A percentile compares a stretch with the other conserved stretches of the same genome.
Evolutionary conservation across 1,139 yeast species (phyloP).

Genomic region (Geotrichum cucujoidarum): DNA sequence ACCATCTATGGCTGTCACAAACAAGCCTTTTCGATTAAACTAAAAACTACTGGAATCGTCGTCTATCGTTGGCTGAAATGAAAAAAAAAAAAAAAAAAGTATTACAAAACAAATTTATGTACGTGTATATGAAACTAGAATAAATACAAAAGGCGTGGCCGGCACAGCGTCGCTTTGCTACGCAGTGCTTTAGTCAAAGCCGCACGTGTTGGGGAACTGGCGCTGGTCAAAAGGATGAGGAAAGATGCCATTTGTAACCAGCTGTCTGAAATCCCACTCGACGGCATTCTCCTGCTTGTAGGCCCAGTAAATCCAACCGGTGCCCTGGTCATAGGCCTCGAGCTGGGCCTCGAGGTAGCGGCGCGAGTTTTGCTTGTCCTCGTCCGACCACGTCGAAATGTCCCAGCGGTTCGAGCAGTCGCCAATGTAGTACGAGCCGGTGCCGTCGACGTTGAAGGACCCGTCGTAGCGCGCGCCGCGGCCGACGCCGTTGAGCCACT

Average conservation of each 20-base stretch:
- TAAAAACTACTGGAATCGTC: not conserved
- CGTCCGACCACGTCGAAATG: conserved; percentile 54
- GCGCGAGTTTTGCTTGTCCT: conserved; percentile 55
- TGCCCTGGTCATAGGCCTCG: conserved; percentile 67
- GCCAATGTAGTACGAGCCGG: conserved; percentile 49
- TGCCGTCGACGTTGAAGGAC: conserved; percentile 44
- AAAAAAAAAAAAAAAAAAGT: not conserved
- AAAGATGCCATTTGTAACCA: conserved; percentile 57
- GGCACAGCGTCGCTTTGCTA: not conserved
- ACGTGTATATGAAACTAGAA: not conserved
- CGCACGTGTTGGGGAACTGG: conserved; percentile 66
- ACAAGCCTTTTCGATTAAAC: not conserved
- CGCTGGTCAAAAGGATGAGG: conserved; percentile 73
- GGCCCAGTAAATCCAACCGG: conserved; percentile 91
- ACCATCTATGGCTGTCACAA: not conserved
- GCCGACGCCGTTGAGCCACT: conserved; percentile 89
- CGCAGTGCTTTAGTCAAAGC: conserved; percentile 27
- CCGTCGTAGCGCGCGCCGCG: conserved; percentile 85
- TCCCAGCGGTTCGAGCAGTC: conserved; percentile 59
- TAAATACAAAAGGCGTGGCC: not conserved
- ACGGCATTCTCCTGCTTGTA: conserved; percentile 80
- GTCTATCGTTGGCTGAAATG: not conserved
- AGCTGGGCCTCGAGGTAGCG: conserved; percentile 82
- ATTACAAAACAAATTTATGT: too few species aligned
- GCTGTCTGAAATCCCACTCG: conserved; percentile 78